Evolutionary conservation across 495 filamentous ascomycete species (phyloP).

Genomic region (Bathelium albidoporum): DNA sequence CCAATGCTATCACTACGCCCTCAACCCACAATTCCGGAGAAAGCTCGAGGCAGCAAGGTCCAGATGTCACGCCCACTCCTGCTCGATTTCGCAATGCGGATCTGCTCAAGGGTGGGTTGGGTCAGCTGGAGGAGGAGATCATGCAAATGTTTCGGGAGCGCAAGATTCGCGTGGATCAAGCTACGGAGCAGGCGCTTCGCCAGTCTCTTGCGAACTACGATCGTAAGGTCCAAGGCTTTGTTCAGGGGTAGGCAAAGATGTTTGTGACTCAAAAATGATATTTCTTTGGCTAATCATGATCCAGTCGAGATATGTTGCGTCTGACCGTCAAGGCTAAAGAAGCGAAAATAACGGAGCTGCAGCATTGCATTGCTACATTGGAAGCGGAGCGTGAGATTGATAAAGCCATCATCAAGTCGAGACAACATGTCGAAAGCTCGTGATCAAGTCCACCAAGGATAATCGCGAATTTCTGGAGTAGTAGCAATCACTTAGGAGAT

Average conservation of each 20-base stretch:
- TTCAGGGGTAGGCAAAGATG: conserved; percentile 31
- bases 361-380: conserved; percentile 36
- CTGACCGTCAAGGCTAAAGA: conserved; percentile 53
- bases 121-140: not conserved
- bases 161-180: conserved; percentile 7
- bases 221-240: conserved; percentile 45
- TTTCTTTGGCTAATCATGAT: not conserved
- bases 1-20: not conserved
- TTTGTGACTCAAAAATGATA: not conserved
- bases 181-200: conserved; percentile 7
- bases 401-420: conserved; percentile 24
- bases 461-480: too few species aligned
- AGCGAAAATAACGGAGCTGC: conserved; percentile 43
- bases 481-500: too few species aligned
- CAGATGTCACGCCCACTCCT: conserved; percentile 3
- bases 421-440: not conserved
- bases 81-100: not conserved
- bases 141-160: not conserved
- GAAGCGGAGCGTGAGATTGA: conserved; percentile 45
- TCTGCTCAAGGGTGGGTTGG: not conserved
- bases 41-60: conserved; percentile 1
- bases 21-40: not conserved
- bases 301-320: conserved; percentile 47
- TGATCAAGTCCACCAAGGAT: conserved; percentile 11
- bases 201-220: conserved; percentile 46